A percentile compares a stretch with the other conserved stretches of the same genome.
Conservation (phyloP, 148 eudicot species). For the Rhododendron griersonianum region DNA sequence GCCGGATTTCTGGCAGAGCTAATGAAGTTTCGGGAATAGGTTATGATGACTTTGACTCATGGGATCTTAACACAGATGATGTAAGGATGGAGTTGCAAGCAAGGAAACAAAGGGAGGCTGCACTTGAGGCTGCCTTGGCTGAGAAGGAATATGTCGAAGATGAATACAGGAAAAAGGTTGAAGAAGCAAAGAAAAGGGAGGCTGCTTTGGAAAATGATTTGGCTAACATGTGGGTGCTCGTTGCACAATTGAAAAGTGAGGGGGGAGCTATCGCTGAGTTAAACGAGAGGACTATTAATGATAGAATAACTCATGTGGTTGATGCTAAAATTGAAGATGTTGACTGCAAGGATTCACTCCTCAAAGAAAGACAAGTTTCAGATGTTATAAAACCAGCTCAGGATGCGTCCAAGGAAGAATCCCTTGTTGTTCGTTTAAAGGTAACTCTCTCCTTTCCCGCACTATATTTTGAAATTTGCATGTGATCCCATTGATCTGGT, state of each 20-base stretch:
- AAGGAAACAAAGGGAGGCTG: slow-evolving; percentile 70
- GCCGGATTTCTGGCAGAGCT: slow-evolving; percentile 43
- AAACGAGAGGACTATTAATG: slow-evolving; percentile 27
- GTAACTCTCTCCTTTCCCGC: slow-evolving; percentile 22
- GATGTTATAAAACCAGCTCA: slow-evolving; percentile 36
- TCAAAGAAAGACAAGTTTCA: slow-evolving; percentile 40
- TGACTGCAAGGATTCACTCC: slow-evolving; percentile 34
- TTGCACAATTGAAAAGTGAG: slow-evolving; percentile 91
- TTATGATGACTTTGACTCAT: slow-evolving; percentile 57
- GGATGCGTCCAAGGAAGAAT: slow-evolving; percentile 59
- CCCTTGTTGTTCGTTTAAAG: slow-evolving; percentile 87
- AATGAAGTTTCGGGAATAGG: slow-evolving; percentile 54
- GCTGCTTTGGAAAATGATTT: slow-evolving; percentile 85
- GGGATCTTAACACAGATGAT: slow-evolving; percentile 69
- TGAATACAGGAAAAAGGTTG: slow-evolving; percentile 67
- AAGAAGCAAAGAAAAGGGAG: slow-evolving; percentile 81
- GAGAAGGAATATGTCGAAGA: slow-evolving; percentile 73
- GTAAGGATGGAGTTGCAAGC: slow-evolving; percentile 79
- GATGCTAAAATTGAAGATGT: slow-evolving; percentile 30
- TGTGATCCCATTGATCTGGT: background rate
- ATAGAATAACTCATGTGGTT: slow-evolving; percentile 20
- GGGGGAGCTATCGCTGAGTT: slow-evolving; percentile 36
- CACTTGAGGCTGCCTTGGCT: slow-evolving; percentile 88
- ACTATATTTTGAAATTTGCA: background rate
- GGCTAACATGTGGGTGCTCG: slow-evolving; percentile 99